Evolutionary conservation across 2,329 filamentous ascomycete species (phyloP), one percentile per base, ranked within the genome.

Genomic region (Periconia sp.): DNA sequence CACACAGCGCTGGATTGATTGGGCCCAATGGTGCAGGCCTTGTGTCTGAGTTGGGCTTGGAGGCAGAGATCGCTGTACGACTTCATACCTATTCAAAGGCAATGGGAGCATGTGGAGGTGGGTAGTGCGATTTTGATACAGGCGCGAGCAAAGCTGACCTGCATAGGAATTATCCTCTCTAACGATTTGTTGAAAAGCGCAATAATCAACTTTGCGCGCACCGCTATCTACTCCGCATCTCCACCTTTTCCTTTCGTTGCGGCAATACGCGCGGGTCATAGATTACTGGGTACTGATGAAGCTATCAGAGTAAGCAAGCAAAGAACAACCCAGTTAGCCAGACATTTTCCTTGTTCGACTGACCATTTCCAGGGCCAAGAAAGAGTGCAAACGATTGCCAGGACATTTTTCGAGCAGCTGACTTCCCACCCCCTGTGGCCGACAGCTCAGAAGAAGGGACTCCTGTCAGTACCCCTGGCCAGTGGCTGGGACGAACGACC

Each of bases 1-100:
- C 86, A 1, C 87, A 89, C 59, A 85, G 83, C 0, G 83, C 79
- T 0, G 86, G 86, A 0, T 69, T 87, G 0, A 74, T 85, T 17
- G 86, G 86, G 0, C 58, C 72, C 0, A 61, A 74, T 2, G 86
- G 85, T 0, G 72, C 77, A 1, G 86, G 86, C 0, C 64, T 87
- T 0, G 84, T 87, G 7, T 54, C 20, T 10, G 41, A 50, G 14
- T 52, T 66, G 18, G 66, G 66, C 1, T 48, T 72, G 9, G 65
- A 70, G 41, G 54, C 58, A 2, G 63, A 71, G 2, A 59, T 71
- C 20, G 61, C 64, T 1, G 57, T 72, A 13, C 49, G 58, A 8
- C 42, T 70, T 27, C 64, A 68, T 42, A 64, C 63, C 5, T 72
- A 45, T 52, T 56, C 62, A 2, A 73, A 72, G 52, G 68, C 61